Evolutionary conservation across 1,139 yeast genomes (phyloP), one percentile per base, ranked within the genome.

Genomic region (Magnusiomyces ingens): DNA sequence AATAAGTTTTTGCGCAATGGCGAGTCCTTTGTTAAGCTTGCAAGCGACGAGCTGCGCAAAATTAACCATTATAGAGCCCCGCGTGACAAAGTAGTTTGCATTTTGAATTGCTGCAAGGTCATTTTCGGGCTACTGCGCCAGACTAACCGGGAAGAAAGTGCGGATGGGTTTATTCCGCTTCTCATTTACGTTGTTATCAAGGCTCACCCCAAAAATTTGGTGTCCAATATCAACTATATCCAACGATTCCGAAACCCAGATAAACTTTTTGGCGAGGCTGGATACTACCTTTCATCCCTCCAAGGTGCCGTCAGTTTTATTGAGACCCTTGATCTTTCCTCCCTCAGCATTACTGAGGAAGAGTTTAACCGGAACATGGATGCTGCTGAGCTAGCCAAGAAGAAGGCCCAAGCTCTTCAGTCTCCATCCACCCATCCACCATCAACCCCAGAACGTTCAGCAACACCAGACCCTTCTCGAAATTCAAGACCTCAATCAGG

Each of bases 121-220:
- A 84, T 94, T 8, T 90, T 90, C 73, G 95, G 96, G 17, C 75
- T 88, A 54, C 77, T 94, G 53, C 82, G 90, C 59, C 85, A 84
- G 54, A 78, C 80, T 43, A 71, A 76, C 47, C 70, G 78, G 41
- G 85, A 83, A 54, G 95, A 88, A 62, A 91, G 91, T 60, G 99
- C 99, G 0, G 99, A 94, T 69, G 80, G 88, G 32, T 94, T 94
- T 67, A 77, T 94, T 29, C 99, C 99, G 0, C 70, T 93, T 48
- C 72, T 94, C 51, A 90, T 94, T 40, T 82, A 84, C 60, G 85
- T 93, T 6, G 79, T 91, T 1, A 70, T 93, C 48, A 84, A 83
- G 61, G 83, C 95, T 0, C 77, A 77, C 50, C 78, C 85, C 0
- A 73, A 73, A 38, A 72, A 82, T 61, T 70, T 94, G 36, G 77